Conservation (phyloP, 2,329 filamentous ascomycete genomes). For the Cryoendolithus antarcticus region DNA sequence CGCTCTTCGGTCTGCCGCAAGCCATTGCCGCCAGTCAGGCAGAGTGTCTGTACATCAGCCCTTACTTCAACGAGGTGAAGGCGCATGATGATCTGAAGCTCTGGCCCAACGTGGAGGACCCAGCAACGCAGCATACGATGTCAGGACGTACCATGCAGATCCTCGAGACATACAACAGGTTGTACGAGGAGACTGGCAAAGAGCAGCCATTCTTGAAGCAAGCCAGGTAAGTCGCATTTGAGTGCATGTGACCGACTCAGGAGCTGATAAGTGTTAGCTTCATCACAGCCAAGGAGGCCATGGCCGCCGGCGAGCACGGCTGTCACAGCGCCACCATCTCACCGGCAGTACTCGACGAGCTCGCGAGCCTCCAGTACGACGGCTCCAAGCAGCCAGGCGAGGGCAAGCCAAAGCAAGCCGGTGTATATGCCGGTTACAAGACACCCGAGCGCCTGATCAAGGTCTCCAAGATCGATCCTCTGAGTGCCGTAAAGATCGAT, state of each 20-base stretch:
- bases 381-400: slow-evolving; percentile 9
- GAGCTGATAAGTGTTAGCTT: slow-evolving; percentile 43
- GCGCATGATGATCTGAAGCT: slow-evolving; percentile 33
- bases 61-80: slow-evolving; percentile 52
- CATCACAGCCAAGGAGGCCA: slow-evolving; percentile 46
- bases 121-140: slow-evolving; percentile 9
- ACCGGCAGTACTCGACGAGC: slow-evolving; percentile 35
- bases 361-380: slow-evolving; percentile 11
- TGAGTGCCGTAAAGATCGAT: slow-evolving; percentile 3
- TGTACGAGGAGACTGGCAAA: slow-evolving; percentile 1
- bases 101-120: slow-evolving; percentile 9
- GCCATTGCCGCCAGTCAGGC: slow-evolving; percentile 46
- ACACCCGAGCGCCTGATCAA: slow-evolving; percentile 7
- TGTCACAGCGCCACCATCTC: slow-evolving; percentile 48
- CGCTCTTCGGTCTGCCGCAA: slow-evolving; percentile 50
- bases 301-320: slow-evolving; percentile 39
- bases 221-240: slow-evolving; percentile 5
- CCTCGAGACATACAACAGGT: slow-evolving; percentile 8
- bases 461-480: slow-evolving; percentile 9
- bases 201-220: slow-evolving; percentile 27
- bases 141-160: slow-evolving; percentile 10
- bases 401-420: slow-evolving; percentile 9
- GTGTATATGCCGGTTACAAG: slow-evolving; percentile 7
- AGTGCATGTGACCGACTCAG: slow-evolving; percentile 15
- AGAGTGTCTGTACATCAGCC: slow-evolving; percentile 50